These are phyloP conservation scores for Tieghemostelium lacteum DNA, from an alignment of 78 protist genomes.

Conservation along the genomic window DNA sequence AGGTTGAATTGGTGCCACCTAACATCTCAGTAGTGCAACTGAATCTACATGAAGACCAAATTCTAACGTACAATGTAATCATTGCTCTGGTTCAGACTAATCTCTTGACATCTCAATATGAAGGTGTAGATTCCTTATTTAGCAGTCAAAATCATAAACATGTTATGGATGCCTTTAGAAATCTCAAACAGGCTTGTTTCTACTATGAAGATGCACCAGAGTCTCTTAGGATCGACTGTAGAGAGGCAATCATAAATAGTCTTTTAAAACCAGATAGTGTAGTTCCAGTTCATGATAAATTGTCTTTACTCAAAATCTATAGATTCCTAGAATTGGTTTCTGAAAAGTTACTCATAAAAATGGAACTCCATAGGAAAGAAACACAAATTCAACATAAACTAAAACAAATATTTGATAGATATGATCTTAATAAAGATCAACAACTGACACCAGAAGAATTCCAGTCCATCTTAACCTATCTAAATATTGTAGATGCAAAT, in stretches of 20 bases:
- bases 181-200: constrained; percentile 40
- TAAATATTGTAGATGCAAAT: no score
- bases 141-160: constrained; percentile 16
- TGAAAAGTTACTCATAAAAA: no score
- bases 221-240: neutral
- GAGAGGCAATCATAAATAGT: constrained; percentile 12
- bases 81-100: constrained; percentile 33
- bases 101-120: constrained; percentile 66
- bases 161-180: constrained; percentile 40
- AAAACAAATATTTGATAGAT: no score
- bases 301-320: constrained; percentile 17
- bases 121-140: constrained; percentile 60
- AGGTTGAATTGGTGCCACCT: constrained; percentile 15
- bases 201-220: neutral
- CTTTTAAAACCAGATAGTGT: constrained; percentile 23
- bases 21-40: neutral
- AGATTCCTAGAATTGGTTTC: constrained; percentile 22
- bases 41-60: neutral
- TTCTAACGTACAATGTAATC: constrained; percentile 37
- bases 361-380: no score
- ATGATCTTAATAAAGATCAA: no score
- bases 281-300: constrained; percentile 34
- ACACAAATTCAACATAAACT: no score
- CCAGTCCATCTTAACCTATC: no score
- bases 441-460: no score